These are phyloP conservation scores for Cryptococcus deneoformans DNA, from an alignment of 1,284 basidiomycete genomes.

Conservation along the genomic window DNA sequence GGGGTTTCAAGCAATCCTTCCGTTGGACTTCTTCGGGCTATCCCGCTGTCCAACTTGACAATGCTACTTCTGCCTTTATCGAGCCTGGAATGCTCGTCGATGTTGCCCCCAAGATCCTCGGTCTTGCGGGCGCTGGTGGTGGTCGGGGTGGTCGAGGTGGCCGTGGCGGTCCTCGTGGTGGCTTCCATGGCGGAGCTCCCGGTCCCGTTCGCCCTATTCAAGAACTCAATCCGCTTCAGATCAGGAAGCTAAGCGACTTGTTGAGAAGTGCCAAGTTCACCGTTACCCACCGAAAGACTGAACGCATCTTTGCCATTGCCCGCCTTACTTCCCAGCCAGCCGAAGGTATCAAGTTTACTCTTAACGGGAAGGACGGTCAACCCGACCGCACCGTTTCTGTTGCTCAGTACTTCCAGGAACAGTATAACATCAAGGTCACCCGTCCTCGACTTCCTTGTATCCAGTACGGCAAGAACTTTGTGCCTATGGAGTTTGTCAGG, in stretches of 20 bases:
- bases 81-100: slow-evolving; percentile 37
- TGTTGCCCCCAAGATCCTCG: slow-evolving; percentile 33
- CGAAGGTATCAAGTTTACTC: slow-evolving; percentile 35
- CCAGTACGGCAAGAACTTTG: slow-evolving; percentile 43
- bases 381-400: slow-evolving; percentile 35
- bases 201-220: slow-evolving; percentile 19
- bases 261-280: slow-evolving; percentile 41
- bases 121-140: slow-evolving; percentile 32
- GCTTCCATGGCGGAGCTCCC: slow-evolving; percentile 16
- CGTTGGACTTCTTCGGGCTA: slow-evolving; percentile 13
- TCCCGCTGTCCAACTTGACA: slow-evolving; percentile 32
- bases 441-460: slow-evolving; percentile 46
- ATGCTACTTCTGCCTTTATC: slow-evolving; percentile 48
- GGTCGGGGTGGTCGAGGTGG: slow-evolving; percentile 29
- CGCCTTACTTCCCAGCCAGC: slow-evolving; percentile 34
- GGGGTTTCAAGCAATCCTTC: slow-evolving; percentile 46
- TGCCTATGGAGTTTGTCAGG: slow-evolving; percentile 47
- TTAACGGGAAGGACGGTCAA: slow-evolving; percentile 36
- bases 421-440: slow-evolving; percentile 39
- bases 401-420: slow-evolving; percentile 44
- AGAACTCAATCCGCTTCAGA: slow-evolving; percentile 26
- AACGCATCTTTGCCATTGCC: slow-evolving; percentile 34
- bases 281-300: slow-evolving; percentile 34
- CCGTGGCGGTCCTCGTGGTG: slow-evolving; percentile 25
- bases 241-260: slow-evolving; percentile 36